Evolutionary conservation across 352 stramenopile genomes (phyloP).

Genomic region (Globisporangium sylvaticum): DNA sequence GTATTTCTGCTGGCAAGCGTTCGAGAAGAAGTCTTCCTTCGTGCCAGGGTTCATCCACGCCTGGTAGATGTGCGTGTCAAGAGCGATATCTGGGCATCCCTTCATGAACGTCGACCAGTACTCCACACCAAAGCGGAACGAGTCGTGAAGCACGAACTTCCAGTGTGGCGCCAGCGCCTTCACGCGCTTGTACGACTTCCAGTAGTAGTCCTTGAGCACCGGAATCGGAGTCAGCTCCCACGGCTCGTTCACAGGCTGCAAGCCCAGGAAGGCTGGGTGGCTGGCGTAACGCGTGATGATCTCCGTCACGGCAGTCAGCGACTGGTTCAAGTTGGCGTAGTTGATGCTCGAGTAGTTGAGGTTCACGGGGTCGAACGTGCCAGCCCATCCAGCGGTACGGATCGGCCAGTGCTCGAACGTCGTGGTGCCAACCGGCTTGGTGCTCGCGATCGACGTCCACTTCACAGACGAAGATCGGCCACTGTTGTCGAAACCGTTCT

Average conservation of each 20-base stretch:
- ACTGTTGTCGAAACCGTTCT: constrained; percentile 97
- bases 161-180: constrained; percentile 90
- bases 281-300: constrained; percentile 90
- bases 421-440: constrained; percentile 68
- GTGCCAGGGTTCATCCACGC: constrained; percentile 70
- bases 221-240: constrained; percentile 93
- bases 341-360: constrained; percentile 91
- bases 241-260: constrained; percentile 95
- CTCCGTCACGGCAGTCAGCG: constrained; percentile 81
- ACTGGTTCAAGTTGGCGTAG: constrained; percentile 89
- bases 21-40: constrained; percentile 82
- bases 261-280: constrained; percentile 86
- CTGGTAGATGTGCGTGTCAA: constrained; percentile 97
- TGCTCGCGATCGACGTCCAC: constrained; percentile 83
- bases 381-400: constrained; percentile 88
- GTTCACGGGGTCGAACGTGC: constrained; percentile 82
- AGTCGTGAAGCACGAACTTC: constrained; percentile 96
- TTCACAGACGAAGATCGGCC: constrained; percentile 84
- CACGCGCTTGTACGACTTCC: constrained; percentile 94
- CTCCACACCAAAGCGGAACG: constrained; percentile 87
- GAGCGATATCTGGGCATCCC: constrained; percentile 88
- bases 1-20: constrained; percentile 89
- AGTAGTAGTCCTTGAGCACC: constrained; percentile 94
- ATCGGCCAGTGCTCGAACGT: constrained; percentile 93
- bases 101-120: constrained; percentile 75